Evolutionary conservation across 208 protist genomes (phyloP), one percentile per base, ranked within the genome.

Genomic region (Tetramitus jugosus): DNA sequence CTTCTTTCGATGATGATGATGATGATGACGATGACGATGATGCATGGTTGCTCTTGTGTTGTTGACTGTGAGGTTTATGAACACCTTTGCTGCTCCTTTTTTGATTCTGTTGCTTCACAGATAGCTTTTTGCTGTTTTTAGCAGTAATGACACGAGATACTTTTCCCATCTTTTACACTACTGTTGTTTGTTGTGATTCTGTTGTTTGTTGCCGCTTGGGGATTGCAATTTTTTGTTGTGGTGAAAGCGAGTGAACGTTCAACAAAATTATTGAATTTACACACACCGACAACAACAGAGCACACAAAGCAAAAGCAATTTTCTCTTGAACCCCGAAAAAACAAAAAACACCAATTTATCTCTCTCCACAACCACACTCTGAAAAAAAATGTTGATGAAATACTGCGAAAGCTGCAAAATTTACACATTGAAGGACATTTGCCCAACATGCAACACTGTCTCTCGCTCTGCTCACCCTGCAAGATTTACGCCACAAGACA

Each of bases 401-500:
- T 74, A 53, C 26, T 74, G 67, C 23, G 42, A 74, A n/a, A 13
- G 6, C 6, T 74, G 67, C 23, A 2, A 45, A 13, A 39, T 2
- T 26, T 74, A 74, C 42, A 74, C 67, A 13, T 33, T 74, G 7
- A 49, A 74, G 23, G 35, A 68, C 31, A 29, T 53, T 3, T 74
- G 67, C 43, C 3, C 26, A 62, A 6, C 10, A n/a, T 62, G 14
- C 29, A 31, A 62, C 10, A 10, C 14, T 7, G n/a, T 17, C 7
- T 94, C 92, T 35, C 86, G 93, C 69, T 92, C 89, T 77, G 91
- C 92, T 49, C 91, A 96, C 78, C 91, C 91, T 49, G 91, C 91
- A 23, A 87, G 91, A 69, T 96, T 96, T 82, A 94, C 91, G 80
- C 93, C 93, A 13, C 90, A 95, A 76, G 91, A 96, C 82, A 92